Conservation (phyloP, 2,329 filamentous ascomycete genomes). For the Akanthomyces uredinophilus region DNA sequence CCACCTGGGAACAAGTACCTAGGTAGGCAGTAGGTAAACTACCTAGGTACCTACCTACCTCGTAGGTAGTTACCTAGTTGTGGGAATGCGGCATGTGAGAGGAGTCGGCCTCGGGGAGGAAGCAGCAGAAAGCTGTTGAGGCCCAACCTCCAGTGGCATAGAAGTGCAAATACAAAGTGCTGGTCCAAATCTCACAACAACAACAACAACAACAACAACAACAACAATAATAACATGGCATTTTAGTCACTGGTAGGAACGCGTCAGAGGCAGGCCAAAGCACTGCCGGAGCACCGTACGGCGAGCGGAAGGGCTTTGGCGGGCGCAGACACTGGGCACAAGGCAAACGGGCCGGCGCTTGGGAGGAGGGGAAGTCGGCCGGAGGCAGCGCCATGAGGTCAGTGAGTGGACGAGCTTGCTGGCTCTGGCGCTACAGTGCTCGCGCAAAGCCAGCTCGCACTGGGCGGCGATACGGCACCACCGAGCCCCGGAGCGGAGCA, state of each 20-base stretch:
- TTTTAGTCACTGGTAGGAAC: neutral
- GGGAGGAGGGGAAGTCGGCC: neutral
- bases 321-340: neutral
- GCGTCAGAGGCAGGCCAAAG: too few species aligned
- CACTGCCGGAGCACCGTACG: neutral
- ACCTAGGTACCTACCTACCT: too few species aligned
- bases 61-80: too few species aligned
- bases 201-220: too few species aligned
- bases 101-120: neutral
- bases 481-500: slow-evolving; percentile 9
- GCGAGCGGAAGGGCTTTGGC: neutral
- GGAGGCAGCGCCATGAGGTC: too few species aligned
- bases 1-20: neutral
- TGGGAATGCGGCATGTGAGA: slow-evolving; percentile 5
- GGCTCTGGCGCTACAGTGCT: neutral
- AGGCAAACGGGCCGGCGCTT: slow-evolving; percentile 5
- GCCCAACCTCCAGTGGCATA: too few species aligned
- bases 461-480: slow-evolving; percentile 9
- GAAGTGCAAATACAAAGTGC: too few species aligned
- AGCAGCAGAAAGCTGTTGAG: too few species aligned
- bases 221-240: too few species aligned
- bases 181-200: too few species aligned
- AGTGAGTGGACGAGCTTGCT: neutral
- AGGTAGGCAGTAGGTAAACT: too few species aligned
- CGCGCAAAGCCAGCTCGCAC: neutral